Conservation (phyloP, 352 stramenopile genomes). For the Globisporangium okanoganense region DNA sequence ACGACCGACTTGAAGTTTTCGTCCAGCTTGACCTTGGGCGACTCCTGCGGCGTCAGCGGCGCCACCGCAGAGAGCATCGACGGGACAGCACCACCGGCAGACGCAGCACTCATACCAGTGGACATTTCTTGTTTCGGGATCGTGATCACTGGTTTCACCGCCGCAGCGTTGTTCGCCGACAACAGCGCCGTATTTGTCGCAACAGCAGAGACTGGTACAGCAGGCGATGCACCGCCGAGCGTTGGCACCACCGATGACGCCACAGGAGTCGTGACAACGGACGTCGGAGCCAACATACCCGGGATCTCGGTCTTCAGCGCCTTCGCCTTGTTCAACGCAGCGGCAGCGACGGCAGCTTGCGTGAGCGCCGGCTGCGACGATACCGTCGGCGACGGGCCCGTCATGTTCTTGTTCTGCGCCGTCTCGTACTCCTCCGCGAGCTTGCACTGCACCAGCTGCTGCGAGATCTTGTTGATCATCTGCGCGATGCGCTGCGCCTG, state of each 20-base stretch:
- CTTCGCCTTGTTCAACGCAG: constrained; percentile 33
- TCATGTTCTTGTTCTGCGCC: constrained; percentile 47
- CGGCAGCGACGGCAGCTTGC: constrained; percentile 20
- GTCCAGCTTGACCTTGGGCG: constrained; percentile 30
- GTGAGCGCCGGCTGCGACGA: constrained; percentile 19
- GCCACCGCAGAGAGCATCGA: not conserved
- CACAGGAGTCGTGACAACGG: constrained; percentile 12
- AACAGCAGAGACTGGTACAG: constrained; percentile 11
- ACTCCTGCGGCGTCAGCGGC: constrained; percentile 10
- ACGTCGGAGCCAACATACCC: constrained; percentile 3
- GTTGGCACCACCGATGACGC: constrained; percentile 8
- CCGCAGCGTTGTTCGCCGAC: constrained; percentile 12
- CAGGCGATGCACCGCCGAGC: constrained; percentile 1
- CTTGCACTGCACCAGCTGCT: constrained; percentile 82
- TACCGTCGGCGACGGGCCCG: constrained; percentile 20
- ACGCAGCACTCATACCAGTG: not conserved
- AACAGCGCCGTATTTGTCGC: constrained; percentile 10
- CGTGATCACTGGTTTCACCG: constrained; percentile 12
- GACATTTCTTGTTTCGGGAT: constrained; percentile 3
- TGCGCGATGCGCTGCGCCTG: constrained; percentile 71
- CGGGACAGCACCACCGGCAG: not conserved
- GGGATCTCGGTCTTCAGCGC: constrained; percentile 28
- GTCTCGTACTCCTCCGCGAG: constrained; percentile 78
- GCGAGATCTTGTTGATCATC: constrained; percentile 86
- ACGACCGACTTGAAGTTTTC: constrained; percentile 67